Base-by-base conservation (phyloP, 208 protist genomes). In the Crithidia expoeki region DNA sequence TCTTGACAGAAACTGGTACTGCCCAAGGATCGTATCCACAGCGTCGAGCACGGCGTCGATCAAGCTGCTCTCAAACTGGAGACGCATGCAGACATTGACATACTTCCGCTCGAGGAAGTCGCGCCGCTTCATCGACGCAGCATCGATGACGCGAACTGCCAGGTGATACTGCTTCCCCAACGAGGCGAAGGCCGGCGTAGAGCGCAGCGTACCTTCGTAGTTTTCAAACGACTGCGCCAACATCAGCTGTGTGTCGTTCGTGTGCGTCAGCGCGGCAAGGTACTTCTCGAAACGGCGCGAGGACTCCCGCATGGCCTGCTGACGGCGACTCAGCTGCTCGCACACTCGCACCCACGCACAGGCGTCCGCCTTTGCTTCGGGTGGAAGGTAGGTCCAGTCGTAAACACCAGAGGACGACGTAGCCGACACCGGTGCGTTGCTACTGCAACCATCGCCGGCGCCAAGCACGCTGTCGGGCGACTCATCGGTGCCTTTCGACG, bases 1-100 rank as follows among this genome's bases (percentile, higher is more conserved):
- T 19, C 62, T 69, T 32, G 62, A 78, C 1, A 79, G 52, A 46
- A 72, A 79, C 49, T 61, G 59, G 44, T 88, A 91, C 33, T 91
- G 69, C 27, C 75, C 83, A 14, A 90, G 59, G 9, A 94, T 77
- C 30, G 85, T 60, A 56, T 94, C 90, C 47, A 92, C 79, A 5
- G 88, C 79, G 51, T 94, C 86, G 49, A 94, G 57, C 33, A 80
- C 86, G 17, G 84, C 69, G 23, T 91, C 82, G n/a, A 92, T 80
- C 59, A 85, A 83, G 32, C 75, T 75, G 19, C 73, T 66, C 67
- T 96, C 90, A 53, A 86, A 93, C 32, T 70, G 56, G 23, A 96
- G 74, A 10, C 82, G 65, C 64, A 85, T 32, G 60, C 81, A 85
- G 16, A 88, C 75, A 69, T 88, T 89, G 49, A 84, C 62, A 77